Conservation (phyloP, 2,329 filamentous ascomycete genomes). For the Claviceps humidiphila region DNA sequence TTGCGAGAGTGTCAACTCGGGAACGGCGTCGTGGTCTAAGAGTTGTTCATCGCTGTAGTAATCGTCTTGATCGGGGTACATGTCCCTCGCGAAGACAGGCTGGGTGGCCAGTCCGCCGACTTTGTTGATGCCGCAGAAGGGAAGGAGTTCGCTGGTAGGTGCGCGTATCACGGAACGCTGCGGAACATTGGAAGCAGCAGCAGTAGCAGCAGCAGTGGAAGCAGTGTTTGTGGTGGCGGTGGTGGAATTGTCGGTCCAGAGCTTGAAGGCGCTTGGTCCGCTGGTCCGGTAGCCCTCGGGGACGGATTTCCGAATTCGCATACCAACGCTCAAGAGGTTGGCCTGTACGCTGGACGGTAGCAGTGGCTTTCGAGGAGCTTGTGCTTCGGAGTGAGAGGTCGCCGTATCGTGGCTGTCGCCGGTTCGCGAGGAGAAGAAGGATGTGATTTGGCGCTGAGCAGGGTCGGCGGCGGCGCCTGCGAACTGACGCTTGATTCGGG, state of each 20-base stretch:
- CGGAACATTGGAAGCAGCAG: not conserved
- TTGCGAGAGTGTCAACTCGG: constrained; percentile 41
- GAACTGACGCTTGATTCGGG: constrained; percentile 48
- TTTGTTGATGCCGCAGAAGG: constrained; percentile 71
- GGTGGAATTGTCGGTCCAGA: constrained; percentile 30
- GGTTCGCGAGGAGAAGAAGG: constrained; percentile 35
- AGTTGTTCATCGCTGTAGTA: constrained; percentile 15
- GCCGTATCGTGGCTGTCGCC: constrained; percentile 19
- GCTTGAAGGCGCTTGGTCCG: constrained; percentile 33
- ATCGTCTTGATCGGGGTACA: constrained; percentile 10
- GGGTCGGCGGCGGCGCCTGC: constrained; percentile 45
- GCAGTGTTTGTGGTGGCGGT: not conserved
- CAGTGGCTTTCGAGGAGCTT: constrained; percentile 24
- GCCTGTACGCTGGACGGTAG: constrained; percentile 59
- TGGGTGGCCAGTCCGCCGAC: constrained; percentile 56
- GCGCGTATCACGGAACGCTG: constrained; percentile 11
- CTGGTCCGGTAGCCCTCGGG: constrained; percentile 85
- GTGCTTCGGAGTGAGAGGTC: constrained; percentile 6
- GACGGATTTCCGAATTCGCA: constrained; percentile 86
- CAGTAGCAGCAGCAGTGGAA: not conserved
- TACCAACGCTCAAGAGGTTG: constrained; percentile 80
- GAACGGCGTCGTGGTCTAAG: constrained; percentile 26
- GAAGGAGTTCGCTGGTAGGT: constrained; percentile 49
- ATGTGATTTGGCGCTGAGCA: constrained; percentile 49
- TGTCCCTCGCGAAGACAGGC: constrained; percentile 22